phyloP scores from a whole-genome alignment of 2,329 filamentous ascomycete genomes.

The Arachnomyces sp. region DNA sequence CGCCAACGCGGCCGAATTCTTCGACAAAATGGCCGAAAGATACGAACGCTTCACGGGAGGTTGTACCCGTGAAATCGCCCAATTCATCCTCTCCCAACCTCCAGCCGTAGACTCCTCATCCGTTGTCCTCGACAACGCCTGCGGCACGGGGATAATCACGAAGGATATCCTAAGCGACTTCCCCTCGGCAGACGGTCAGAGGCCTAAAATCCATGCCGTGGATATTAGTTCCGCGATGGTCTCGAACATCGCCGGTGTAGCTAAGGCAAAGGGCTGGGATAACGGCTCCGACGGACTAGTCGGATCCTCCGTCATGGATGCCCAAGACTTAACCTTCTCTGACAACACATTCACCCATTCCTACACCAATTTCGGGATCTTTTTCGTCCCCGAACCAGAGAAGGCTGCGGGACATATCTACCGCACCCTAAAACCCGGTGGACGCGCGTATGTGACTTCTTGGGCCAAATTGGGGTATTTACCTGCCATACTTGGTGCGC shows the following conservation, averaged over 20 bases:
- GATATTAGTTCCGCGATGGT: conserved; percentile 12
- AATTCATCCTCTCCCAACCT: conserved; percentile 3
- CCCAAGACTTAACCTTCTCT: conserved; percentile 8
- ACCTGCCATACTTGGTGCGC: conserved; percentile 3
- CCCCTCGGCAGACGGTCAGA: conserved; percentile 1
- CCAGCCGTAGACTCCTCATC: neutral
- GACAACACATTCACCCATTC: conserved; percentile 8
- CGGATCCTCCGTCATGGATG: conserved; percentile 9
- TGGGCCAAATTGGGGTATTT: conserved; percentile 6
- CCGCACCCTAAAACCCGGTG: conserved; percentile 14
- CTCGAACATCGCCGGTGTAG: conserved; percentile 2
- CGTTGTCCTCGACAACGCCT: conserved; percentile 16
- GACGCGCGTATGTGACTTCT: conserved; percentile 10
- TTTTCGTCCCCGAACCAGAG: conserved; percentile 13
- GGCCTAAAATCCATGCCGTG: conserved; percentile 10
- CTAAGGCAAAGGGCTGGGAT: neutral
- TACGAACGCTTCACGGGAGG: conserved; percentile 10
- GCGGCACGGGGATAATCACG: conserved; percentile 12
- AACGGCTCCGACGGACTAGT: conserved; percentile 5
- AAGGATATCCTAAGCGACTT: conserved; percentile 6
- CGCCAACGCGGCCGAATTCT: neutral
- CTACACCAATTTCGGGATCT: conserved; percentile 15
- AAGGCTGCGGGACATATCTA: conserved; percentile 12
- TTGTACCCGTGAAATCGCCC: conserved; percentile 8
- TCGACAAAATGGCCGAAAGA: conserved; percentile 3